A percentile compares a stretch with the other conserved stretches of the same genome.
Evolutionary conservation across 2,329 filamentous ascomycete genomes (phyloP).

Genomic region (Lasiodiplodia gonubiensis): DNA sequence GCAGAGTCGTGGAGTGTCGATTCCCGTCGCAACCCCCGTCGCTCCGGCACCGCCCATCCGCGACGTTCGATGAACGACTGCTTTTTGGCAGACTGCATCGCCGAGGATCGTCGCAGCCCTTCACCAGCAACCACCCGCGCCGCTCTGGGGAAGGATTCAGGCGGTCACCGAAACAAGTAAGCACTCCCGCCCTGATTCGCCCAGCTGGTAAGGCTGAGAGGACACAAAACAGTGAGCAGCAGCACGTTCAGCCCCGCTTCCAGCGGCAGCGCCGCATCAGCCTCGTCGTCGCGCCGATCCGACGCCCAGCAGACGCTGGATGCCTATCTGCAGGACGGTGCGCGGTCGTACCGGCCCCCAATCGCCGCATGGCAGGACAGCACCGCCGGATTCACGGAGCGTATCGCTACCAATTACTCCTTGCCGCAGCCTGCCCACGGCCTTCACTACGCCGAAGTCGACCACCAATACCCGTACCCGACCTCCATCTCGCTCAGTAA

Average conservation of each 20-base stretch:
- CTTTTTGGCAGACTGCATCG: not conserved
- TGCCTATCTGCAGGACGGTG: slow-evolving; percentile 10
- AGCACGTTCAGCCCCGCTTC: slow-evolving; percentile 7
- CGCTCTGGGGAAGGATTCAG: slow-evolving; percentile 25
- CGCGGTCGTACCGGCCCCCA: slow-evolving; percentile 20
- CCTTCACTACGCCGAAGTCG: not conserved
- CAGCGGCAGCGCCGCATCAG: slow-evolving; percentile 5
- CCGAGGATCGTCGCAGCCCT: slow-evolving; percentile 4
- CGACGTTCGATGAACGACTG: not conserved
- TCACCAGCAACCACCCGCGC: slow-evolving; percentile 17
- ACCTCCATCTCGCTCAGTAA: slow-evolving; percentile 8
- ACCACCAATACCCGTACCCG: slow-evolving; percentile 21
- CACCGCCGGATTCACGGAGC: slow-evolving; percentile 14
- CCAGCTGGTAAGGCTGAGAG: slow-evolving; percentile 20
- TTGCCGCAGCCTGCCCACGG: slow-evolving; percentile 9
- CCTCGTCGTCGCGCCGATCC: slow-evolving; percentile 11
- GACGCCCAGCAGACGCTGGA: slow-evolving; percentile 12
- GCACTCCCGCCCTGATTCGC: slow-evolving; percentile 25
- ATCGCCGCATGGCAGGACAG: slow-evolving; percentile 5
- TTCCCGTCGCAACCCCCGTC: not conserved
- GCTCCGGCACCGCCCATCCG: not conserved
- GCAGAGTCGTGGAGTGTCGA: not conserved
- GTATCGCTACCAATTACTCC: slow-evolving; percentile 19
- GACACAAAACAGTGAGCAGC: slow-evolving; percentile 10
- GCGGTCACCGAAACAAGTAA: slow-evolving; percentile 27